Evolutionary conservation across 169 alveolate species (phyloP).

Genomic region (Plasmodium sp.): DNA sequence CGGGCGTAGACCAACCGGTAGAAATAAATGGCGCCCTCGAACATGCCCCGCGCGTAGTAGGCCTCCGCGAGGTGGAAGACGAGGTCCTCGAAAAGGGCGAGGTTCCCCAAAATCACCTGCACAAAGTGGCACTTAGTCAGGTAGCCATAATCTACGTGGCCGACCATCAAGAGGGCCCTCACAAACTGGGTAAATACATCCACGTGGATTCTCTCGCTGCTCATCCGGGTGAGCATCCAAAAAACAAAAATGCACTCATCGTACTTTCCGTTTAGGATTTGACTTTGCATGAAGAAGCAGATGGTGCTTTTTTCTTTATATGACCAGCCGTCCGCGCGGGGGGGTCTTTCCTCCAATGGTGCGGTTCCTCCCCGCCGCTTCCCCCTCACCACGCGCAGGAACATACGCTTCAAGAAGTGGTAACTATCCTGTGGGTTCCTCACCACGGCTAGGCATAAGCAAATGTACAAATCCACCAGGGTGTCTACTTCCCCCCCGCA

Average conservation of each 20-base stretch:
- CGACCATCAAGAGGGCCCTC: slow-evolving; percentile 16
- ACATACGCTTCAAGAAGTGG: slow-evolving; percentile 42
- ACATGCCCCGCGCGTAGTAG: slow-evolving; percentile 16
- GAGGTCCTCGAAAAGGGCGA: slow-evolving; percentile 22
- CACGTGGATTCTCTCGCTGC: neutral
- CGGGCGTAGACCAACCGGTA: neutral
- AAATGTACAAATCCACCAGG: slow-evolving; percentile 30
- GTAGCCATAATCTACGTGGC: neutral
- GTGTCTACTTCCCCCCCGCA: neutral
- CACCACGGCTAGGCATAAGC: slow-evolving; percentile 2
- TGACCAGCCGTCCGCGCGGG: neutral
- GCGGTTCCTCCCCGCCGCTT: neutral
- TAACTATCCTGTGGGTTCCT: slow-evolving; percentile 32
- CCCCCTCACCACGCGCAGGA: neutral
- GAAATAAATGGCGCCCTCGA: slow-evolving; percentile 17
- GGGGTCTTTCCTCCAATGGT: neutral
- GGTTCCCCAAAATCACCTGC: neutral
- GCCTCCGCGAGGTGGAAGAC: slow-evolving; percentile 40
- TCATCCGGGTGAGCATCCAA: neutral
- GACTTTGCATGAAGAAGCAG: slow-evolving; percentile 63
- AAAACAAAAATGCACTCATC: slow-evolving; percentile 59
- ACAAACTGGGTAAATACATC: slow-evolving; percentile 54
- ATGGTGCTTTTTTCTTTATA: slow-evolving; percentile 35
- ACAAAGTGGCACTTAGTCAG: slow-evolving; percentile 6
- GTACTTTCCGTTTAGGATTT: slow-evolving; percentile 55